Conservation (phyloP, 2,329 filamentous ascomycete species). For the Phialemonium atrogriseum region DNA sequence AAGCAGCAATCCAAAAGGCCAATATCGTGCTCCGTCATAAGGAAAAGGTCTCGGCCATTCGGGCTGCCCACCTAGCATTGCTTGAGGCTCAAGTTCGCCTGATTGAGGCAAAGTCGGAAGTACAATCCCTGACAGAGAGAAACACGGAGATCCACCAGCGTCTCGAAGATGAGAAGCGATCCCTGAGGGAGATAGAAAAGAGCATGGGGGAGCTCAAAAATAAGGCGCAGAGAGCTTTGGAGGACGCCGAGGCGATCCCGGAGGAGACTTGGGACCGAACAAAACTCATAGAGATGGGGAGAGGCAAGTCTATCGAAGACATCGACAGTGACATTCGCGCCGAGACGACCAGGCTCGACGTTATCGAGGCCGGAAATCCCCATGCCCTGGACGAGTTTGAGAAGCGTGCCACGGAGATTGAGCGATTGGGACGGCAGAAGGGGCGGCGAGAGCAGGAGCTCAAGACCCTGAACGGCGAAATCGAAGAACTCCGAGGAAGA, state of each 20-base stretch:
- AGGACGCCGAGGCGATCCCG: slow-evolving; percentile 28
- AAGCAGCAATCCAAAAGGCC: slow-evolving; percentile 46
- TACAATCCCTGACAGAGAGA: slow-evolving; percentile 57
- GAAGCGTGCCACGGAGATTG: slow-evolving; percentile 61
- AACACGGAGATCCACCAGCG: slow-evolving; percentile 50
- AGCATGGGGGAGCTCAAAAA: slow-evolving; percentile 30
- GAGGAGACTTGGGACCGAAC: slow-evolving; percentile 30
- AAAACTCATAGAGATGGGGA: slow-evolving; percentile 33
- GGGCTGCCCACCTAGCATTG: slow-evolving; percentile 52
- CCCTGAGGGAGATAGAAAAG: slow-evolving; percentile 28
- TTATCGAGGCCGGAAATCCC: slow-evolving; percentile 71
- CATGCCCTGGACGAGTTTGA: slow-evolving; percentile 72
- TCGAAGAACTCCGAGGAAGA: slow-evolving; percentile 55
- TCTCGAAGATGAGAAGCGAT: slow-evolving; percentile 37
- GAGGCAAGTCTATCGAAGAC: slow-evolving; percentile 48
- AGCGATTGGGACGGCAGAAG: slow-evolving; percentile 49
- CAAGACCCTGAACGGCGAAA: slow-evolving; percentile 45
- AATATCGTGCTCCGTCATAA: slow-evolving; percentile 43
- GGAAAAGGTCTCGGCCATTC: slow-evolving; percentile 54
- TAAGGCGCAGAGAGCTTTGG: slow-evolving; percentile 23
- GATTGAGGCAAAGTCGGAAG: slow-evolving; percentile 78
- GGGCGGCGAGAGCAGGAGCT: slow-evolving; percentile 47
- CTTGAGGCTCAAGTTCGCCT: slow-evolving; percentile 62
- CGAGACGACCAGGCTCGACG: slow-evolving; percentile 66
- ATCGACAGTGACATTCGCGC: slow-evolving; percentile 67